Conservation (phyloP, 495 filamentous ascomycete genomes). For the Trichoderma orchidacearum region DNA sequence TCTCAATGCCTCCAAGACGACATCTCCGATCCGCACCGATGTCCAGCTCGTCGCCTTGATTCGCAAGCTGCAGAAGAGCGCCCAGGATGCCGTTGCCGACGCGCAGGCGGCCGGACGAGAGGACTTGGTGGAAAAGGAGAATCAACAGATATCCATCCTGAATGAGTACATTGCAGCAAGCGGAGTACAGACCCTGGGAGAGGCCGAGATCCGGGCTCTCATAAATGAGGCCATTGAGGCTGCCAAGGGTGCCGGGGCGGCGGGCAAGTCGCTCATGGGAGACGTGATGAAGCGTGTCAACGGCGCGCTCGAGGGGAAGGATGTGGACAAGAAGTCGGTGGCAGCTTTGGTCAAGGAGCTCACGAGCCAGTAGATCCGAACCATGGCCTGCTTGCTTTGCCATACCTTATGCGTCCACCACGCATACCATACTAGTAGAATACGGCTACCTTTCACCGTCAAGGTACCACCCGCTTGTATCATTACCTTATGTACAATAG, state of each 20-base stretch:
- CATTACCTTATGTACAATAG: not conserved
- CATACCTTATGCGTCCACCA: not conserved
- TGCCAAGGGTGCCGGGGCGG: constrained; percentile 8
- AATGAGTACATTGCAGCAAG: constrained; percentile 32
- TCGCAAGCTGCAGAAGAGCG: constrained; percentile 24
- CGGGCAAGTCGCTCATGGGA: constrained; percentile 13
- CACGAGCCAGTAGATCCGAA: not conserved
- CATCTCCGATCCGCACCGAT: constrained; percentile 39
- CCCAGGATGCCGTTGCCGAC: constrained; percentile 29
- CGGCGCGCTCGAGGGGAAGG: constrained; percentile 21
- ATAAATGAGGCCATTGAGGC: constrained; percentile 23
- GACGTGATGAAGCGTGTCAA: constrained; percentile 24
- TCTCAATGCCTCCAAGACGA: constrained; percentile 44
- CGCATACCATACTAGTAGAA: too few relatives aligned
- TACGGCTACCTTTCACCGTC: too few relatives aligned
- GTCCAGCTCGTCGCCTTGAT: constrained; percentile 40
- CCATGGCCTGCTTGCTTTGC: not conserved
- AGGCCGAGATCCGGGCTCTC: constrained; percentile 22
- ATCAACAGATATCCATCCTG: constrained; percentile 29
- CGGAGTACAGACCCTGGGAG: constrained; percentile 24
- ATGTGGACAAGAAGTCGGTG: constrained; percentile 19
- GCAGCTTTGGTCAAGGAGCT: constrained; percentile 18
- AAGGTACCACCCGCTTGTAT: too few relatives aligned
- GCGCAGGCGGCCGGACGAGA: constrained; percentile 33
- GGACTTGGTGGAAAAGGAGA: constrained; percentile 43